Evolutionary conservation across 1,284 basidiomycete species (phyloP).

Genomic region (Albatrellus sp.): DNA sequence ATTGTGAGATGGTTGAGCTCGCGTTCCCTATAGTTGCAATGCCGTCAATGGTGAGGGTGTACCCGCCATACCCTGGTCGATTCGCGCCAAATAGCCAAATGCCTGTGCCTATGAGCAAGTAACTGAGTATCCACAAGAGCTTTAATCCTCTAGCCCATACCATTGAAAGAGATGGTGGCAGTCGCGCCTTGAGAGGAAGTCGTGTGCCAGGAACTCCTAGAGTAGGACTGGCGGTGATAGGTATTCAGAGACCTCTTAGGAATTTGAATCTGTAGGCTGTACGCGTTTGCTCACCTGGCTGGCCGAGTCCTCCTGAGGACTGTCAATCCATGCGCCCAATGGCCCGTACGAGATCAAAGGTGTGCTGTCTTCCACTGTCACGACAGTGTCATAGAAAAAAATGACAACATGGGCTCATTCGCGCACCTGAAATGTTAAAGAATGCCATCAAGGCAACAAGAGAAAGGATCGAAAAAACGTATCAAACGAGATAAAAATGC

Average conservation of each 20-base stretch:
- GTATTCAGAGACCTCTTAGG: too few species aligned
- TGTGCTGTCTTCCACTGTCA: constrained; percentile 30
- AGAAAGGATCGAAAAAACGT: constrained; percentile 8
- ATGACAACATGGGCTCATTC: neutral
- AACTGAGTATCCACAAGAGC: neutral
- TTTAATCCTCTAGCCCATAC: constrained; percentile 13
- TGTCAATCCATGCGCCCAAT: constrained; percentile 30
- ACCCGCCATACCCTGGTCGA: constrained; percentile 34
- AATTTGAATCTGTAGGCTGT: neutral
- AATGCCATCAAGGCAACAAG: constrained; percentile 30
- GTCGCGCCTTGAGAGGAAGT: constrained; percentile 26
- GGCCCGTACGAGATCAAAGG: constrained; percentile 33
- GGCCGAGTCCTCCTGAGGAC: constrained; percentile 21
- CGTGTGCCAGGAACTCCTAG: constrained; percentile 26
- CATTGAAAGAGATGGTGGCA: constrained; percentile 30
- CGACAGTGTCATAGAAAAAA: constrained; percentile 4
- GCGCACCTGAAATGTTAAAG: constrained; percentile 28
- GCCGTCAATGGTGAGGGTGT: constrained; percentile 33
- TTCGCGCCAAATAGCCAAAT: constrained; percentile 37
- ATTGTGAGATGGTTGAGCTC: constrained; percentile 15
- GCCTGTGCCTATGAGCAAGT: constrained; percentile 25
- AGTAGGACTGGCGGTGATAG: constrained; percentile 33
- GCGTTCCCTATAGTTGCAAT: constrained; percentile 25
- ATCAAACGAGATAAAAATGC: constrained; percentile 7
- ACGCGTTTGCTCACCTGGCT: constrained; percentile 19